Evolutionary conservation across 1,139 yeast genomes (phyloP), one percentile per base, ranked within the genome.

Genomic region (Saccharomyces hybrid): DNA sequence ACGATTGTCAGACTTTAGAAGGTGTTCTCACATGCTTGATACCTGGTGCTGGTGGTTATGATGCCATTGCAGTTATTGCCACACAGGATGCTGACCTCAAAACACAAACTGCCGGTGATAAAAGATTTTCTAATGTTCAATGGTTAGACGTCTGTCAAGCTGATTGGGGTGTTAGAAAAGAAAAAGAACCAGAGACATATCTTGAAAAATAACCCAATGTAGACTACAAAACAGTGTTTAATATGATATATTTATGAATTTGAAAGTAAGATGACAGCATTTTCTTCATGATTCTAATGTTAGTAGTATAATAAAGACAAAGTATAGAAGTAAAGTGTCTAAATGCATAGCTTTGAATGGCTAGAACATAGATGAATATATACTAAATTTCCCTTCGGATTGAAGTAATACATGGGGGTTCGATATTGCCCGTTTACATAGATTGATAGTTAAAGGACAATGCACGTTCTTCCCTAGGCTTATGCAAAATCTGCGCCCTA

Each of bases 11-110:
- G 24, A 56, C 63, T 27, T 60, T 87, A 16, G 75, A 75, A 0
- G 99, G 99, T 11, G 95, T 90, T 47, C 65, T 91, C 21, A 96
- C 96, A 0, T 97, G 96, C 9, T 95, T 93, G 32, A 96, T 93
- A 3, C 99, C 99, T 0, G 99, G 99, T 1, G 99, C 99, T 0
- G 99, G 99, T 24, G 99, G 99, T 0, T 87, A 82, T 67, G 99
- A 93, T 73, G 99, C 99, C 0, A 81, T 93, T 42, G 80, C 95
- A 57, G 66, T 91, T 31, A 71, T 93, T 34, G 85, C 86, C 3
- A 73, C 80, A 2, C 83, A 79, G 28, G 68, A 71, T 1, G 71
- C 81, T 2, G 56, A 66, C 2, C 73, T 88, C 49, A 63, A 71
- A n/a, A 55, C 58, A 2, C 64, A 66, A 2, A 77, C 83, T 0